Base-by-base conservation (phyloP, 2,329 filamentous ascomycete genomes). In the Nothophaeocryptopus gaeumannii region DNA sequence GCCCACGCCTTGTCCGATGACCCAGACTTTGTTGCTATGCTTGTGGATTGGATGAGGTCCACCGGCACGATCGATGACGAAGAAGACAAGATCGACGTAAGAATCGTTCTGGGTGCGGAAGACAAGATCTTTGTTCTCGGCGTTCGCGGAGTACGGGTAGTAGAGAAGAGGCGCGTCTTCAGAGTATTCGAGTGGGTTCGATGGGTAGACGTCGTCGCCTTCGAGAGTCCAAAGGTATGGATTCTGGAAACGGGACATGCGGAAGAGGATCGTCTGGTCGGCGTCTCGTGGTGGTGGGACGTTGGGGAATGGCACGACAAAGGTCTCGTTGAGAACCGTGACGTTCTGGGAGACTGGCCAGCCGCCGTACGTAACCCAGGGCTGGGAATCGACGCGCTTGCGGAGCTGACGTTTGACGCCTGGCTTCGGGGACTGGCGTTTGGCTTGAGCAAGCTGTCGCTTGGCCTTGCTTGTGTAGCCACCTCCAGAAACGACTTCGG, bases 1-100 rank as follows among this genome's bases (percentile, higher is more conserved):
- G 1, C 66, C 67, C 11, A 56, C 45, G 2, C 80, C 82, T 0
- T 67, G 50, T 1, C 82, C 82, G 31, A 85, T 73, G 14, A 76
- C 67, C 58, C 74, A 84, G 68, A 78, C 80, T 62, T 81, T 82
- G 58, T 77, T 80, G 39, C 77, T 76, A 66, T 85, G 82, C 69
- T 84, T 84, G 72, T 85, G 82, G 43, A 85, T 78, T 0, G 80
- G 78, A 51, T 85, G 82, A 8, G 77, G 70, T 4, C 76, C 79
- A 58, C 81, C 77, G 3, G 50, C 44, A 13, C 45, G 46, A 5
- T 56, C 58, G 1, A 51, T 44, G 5, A 62, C 58, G 11, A 58
- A 39, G 52, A 69, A 58, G 38, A 69, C 54, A 2, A 69, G 54
- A 33, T 70, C 66, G 8, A 70, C 53, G 64, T 65, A 68, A 1